These are phyloP conservation scores for Scheffersomyces stipitis DNA, from an alignment of 805 yeast species.

Conservation along the genomic window DNA sequence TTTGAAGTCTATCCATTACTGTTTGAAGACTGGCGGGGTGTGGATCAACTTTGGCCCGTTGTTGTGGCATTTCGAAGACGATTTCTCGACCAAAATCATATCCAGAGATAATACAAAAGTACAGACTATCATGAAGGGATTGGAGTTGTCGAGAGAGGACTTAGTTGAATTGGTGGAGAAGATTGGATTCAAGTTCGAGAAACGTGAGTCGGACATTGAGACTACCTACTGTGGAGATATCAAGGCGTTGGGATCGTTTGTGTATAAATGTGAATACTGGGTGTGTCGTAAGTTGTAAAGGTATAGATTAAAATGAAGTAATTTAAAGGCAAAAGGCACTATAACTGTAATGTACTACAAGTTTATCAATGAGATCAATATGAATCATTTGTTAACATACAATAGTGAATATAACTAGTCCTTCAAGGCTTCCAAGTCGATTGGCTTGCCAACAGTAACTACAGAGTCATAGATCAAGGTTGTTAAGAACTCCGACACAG, in stretches of 20 bases:
- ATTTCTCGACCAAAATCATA: conserved; percentile 21
- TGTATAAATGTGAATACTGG: conserved; percentile 69
- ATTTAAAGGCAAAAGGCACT: no score
- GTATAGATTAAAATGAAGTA: no score
- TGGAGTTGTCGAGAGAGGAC: conserved; percentile 62
- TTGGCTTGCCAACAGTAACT: conserved; percentile 10
- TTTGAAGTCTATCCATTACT: conserved; percentile 46
- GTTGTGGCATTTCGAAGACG: conserved; percentile 70
- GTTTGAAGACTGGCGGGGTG: conserved; percentile 44
- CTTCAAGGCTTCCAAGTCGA: conserved; percentile 7
- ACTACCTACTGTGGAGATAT: conserved; percentile 56
- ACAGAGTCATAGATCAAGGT: conserved; percentile 20
- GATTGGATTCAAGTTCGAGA: conserved; percentile 52
- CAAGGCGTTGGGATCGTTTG: conserved; percentile 51
- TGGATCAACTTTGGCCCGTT: conserved; percentile 73
- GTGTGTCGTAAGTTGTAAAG: conserved; percentile 42
- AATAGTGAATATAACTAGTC: neutral
- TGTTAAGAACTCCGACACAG: conserved; percentile 17
- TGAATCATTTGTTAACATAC: no score
- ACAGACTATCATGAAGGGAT: conserved; percentile 46
- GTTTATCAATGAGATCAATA: no score
- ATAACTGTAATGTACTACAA: no score
- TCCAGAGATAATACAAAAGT: conserved; percentile 21
- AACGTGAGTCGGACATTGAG: conserved; percentile 43
- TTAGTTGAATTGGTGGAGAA: conserved; percentile 43